Evolutionary conservation across 805 yeast genomes (phyloP), one percentile per base, ranked within the genome.

Genomic region (Blastobotrys chiropterorum): DNA sequence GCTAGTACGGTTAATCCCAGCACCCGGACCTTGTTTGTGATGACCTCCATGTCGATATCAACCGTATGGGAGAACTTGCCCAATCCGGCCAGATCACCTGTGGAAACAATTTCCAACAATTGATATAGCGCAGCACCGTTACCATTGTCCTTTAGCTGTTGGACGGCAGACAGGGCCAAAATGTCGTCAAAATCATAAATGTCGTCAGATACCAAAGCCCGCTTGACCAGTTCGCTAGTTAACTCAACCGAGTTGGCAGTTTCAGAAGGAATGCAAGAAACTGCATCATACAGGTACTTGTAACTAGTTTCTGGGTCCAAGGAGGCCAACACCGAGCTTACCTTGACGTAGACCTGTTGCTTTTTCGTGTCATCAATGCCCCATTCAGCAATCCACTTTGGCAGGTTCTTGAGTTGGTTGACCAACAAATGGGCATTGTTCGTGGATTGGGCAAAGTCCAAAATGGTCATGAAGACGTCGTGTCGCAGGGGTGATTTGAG

Each of bases 361-460:
- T 62, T 63, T 44, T 51, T 57, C 15, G 55, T 66, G 13, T 52
- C 58, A 31, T 58, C 52, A 22, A 61, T 50, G 22, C 55, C 53
- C 76, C 76, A 73, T 46, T 62, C 64, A 14, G 51, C 52, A 47
- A 72, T 59, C 75, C 75, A 72, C 52, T 59, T 55, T 38, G 67
- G 63, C 44, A 72, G 61, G 51, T 62, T 61, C 47, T 62, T 58
- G 44, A 72, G 66, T 59, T 73, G 75, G 44, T 71, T 60, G 4
- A 63, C 63, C 38, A 72, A 58, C 55, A 67, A 62, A 45, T 59
- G 59, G 40, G 61, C 48, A 46, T 68, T 60, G 39, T 65, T 65
- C n/a, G 72, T 61, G 38, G 57, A 51, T 11, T 53, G 59, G n/a
- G 73, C 65, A 40, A 67, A 59, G 19, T 64, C 62, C 34, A 72